A percentile compares a stretch with the other conserved stretches of the same genome.
Conservation (phyloP, 2,329 filamentous ascomycete genomes). For the Pseudocercospora crystallina region DNA sequence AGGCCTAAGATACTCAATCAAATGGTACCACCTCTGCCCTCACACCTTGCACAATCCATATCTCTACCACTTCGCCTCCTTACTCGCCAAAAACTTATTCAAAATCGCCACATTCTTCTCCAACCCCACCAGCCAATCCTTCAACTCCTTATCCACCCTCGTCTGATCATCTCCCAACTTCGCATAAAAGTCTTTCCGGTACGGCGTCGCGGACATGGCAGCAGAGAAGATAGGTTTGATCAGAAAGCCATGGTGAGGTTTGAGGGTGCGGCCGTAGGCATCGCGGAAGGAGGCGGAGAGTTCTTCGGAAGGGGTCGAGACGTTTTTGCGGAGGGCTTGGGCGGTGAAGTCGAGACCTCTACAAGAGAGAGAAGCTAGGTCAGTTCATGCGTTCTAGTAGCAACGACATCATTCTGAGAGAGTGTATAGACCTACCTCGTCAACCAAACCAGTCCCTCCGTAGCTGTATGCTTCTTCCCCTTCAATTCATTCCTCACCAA, state of each 20-base stretch:
- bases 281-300: conserved; percentile 82
- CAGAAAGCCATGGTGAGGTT: conserved; percentile 85
- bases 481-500: conserved; percentile 86
- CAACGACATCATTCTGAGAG: too few relatives aligned
- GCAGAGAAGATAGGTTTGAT: conserved; percentile 90
- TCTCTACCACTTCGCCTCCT: conserved; percentile 46
- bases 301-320: conserved; percentile 67
- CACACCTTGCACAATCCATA: background rate
- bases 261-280: conserved; percentile 83
- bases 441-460: conserved; percentile 89
- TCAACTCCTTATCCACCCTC: conserved; percentile 65
- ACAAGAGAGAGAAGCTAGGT: conserved; percentile 17
- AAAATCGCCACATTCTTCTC: conserved; percentile 78
- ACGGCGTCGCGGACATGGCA: conserved; percentile 90
- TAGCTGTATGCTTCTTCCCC: conserved; percentile 81
- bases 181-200: conserved; percentile 87
- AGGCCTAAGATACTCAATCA: background rate
- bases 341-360: conserved; percentile 94
- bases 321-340: conserved; percentile 76
- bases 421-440: conserved; percentile 66
- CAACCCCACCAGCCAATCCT: conserved; percentile 71
- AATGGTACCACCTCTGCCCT: background rate
- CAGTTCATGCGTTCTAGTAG: too few relatives aligned
- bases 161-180: conserved; percentile 72
- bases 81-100: conserved; percentile 59